Base-by-base conservation (phyloP, 1,139 yeast genomes). In the Debaryomyces robertsiae region DNA sequence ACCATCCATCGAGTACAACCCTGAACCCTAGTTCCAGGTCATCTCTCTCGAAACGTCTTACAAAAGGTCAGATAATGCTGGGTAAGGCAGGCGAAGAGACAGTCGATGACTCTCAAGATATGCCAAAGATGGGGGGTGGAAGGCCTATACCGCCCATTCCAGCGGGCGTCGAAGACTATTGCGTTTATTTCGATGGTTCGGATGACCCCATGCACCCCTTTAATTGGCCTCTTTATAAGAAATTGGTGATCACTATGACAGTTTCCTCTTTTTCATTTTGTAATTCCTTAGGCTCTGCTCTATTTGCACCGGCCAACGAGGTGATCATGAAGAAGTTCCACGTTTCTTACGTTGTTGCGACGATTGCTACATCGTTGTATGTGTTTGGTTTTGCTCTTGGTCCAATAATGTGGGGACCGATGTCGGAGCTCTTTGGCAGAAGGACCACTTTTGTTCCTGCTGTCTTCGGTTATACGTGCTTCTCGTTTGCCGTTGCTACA, bases 331-430 rank as follows among this genome's bases (percentile, higher is more conserved):
- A 48, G 27, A 57, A 65, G 33, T 84, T 60, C 55, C 74, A 73
- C 40, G 77, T 84, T 28, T 79, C 82, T 14, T 48, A 55, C 7
- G 80, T 75, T 14, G 84, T 79, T 4, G 79, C 81, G 7, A 72
- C 83, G 6, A 67, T 87, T 30, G 84, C 86, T 40, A 73, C 86
- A 10, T 80, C 94, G 0, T 67, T 87, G 22, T 88, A 78, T 52
- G 94, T 87, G 14, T 55, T 84, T 32, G 95, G 95, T 15, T 86
- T 85, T 60, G 95, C 94, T 1, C 73, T 84, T 0, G 95, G 95
- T 13, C 95, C 95, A 6, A 67, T 85, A 27, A 50, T 84, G 30
- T 86, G 87, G 81, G 95, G 93, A 14, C 95, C 95, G 3, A 56
- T 86, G 32, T 82, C 91, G 7, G 95, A 85, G 59, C 56, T 84